Conservation (phyloP, 345 rosid genomes). For the Physaria fendleri region DNA sequence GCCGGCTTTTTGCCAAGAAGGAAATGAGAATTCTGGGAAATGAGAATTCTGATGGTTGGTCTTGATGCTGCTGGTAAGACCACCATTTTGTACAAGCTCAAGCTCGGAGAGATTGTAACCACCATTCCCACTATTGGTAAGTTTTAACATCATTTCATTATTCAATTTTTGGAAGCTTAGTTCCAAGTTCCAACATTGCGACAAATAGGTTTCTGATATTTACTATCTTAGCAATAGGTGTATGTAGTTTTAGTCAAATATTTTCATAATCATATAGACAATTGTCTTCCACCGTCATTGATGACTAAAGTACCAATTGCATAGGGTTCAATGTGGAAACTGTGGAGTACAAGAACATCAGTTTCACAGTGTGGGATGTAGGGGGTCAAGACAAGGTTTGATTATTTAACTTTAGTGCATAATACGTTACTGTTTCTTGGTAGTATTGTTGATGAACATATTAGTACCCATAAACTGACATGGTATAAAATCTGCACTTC, state of each 20-base stretch:
- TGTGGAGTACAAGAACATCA: conserved; percentile 75
- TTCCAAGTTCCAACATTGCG: too few species aligned
- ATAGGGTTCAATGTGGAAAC: conserved; percentile 58
- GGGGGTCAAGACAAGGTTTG: conserved; percentile 57
- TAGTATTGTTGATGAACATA: neutral
- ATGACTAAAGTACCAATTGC: neutral
- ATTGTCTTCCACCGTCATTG: neutral
- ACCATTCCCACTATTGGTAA: conserved; percentile 25
- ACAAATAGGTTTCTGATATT: neutral
- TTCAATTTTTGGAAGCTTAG: neutral
- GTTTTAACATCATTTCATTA: neutral
- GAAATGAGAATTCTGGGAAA: too few species aligned
- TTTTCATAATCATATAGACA: neutral
- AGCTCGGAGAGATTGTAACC: conserved; percentile 14
- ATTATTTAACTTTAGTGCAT: neutral
- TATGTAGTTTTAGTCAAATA: neutral
- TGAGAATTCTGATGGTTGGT: conserved; percentile 76
- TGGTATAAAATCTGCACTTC: neutral
- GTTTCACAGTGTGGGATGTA: conserved; percentile 56
- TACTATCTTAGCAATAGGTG: neutral
- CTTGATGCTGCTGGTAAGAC: conserved; percentile 76
- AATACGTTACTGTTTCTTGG: neutral
- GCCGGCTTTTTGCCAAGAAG: conserved; percentile 58
- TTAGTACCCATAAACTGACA: neutral
- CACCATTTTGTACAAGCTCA: conserved; percentile 27